Evolutionary conservation across 306 rosid genomes (phyloP).

Genomic region (Geum urbanum): DNA sequence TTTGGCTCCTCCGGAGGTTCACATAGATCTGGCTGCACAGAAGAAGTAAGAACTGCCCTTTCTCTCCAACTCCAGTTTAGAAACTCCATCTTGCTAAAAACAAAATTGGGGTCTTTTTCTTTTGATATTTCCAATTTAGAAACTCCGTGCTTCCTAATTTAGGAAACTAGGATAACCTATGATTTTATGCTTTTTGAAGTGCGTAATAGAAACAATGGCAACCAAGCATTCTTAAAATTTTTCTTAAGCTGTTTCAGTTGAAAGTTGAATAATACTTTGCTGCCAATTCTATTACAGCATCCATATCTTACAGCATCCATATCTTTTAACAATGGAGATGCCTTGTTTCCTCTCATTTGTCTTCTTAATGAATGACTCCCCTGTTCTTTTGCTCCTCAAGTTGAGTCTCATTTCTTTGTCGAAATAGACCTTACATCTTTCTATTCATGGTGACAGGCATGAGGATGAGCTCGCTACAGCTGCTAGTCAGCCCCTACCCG

Average conservation of each 20-base stretch:
- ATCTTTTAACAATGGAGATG: background rate
- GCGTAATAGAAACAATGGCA: background rate
- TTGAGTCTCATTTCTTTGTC: background rate
- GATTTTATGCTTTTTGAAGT: background rate
- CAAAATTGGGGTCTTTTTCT: background rate
- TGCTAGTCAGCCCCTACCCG: slow-evolving; percentile 75
- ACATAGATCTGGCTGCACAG: slow-evolving; percentile 66
- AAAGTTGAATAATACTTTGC: background rate
- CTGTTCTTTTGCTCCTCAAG: background rate
- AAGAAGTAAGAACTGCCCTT: slow-evolving; percentile 40
- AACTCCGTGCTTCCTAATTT: too few species aligned
- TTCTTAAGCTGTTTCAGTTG: background rate
- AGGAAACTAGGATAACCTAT: background rate
- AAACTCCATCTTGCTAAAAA: background rate
- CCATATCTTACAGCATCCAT: background rate
- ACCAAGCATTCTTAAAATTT: background rate
- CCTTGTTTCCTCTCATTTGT: background rate
- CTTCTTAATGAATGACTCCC: background rate
- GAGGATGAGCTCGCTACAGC: slow-evolving; percentile 58
- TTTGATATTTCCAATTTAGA: background rate
- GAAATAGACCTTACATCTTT: background rate
- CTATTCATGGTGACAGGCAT: slow-evolving; percentile 37
- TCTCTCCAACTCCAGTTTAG: background rate
- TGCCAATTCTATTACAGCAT: background rate
- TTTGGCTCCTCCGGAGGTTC: slow-evolving; percentile 83